phyloP scores from a whole-genome alignment of 2,329 filamentous ascomycete species.

The Pestalotiopsis sp. region DNA sequence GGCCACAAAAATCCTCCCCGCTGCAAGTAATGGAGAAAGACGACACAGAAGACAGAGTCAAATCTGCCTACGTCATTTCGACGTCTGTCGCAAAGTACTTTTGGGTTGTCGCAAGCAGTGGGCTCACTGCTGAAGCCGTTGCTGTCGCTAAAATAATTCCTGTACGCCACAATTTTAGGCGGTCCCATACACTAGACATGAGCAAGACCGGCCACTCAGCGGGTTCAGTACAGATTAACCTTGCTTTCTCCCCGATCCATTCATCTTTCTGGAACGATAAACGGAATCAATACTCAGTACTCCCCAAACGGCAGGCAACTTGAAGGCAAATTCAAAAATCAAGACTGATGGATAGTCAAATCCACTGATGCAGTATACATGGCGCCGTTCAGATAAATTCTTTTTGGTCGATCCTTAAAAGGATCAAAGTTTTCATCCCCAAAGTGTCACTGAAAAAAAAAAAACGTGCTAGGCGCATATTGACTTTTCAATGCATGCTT shows the following conservation, averaged over 20 bases:
- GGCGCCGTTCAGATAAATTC: no score
- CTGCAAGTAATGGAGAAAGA: background rate
- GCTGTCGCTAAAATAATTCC: background rate
- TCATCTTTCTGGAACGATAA: background rate
- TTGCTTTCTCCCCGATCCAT: background rate
- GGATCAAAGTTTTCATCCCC: no score
- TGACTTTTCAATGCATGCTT: background rate
- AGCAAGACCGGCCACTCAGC: background rate
- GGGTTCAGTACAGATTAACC: background rate
- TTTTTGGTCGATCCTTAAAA: no score
- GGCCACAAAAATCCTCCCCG: background rate
- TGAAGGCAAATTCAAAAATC: no score
- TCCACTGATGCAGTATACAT: no score
- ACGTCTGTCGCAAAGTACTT: slow-evolving; percentile 1
- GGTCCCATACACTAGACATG: background rate
- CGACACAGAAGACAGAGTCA: background rate
- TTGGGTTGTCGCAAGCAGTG: background rate
- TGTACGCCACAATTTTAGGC: background rate
- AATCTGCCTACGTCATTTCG: slow-evolving; percentile 1
- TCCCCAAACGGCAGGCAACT: no score
- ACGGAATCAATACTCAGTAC: no score
- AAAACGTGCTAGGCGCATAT: background rate
- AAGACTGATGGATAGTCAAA: no score
- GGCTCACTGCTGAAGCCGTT: background rate
- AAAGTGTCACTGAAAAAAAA: background rate